Percentiles rank a stretch among this genome's conserved stretches.
phyloP scores from a whole-genome alignment of 2,329 filamentous ascomycete species.

The Ophiostoma triangulosporum region DNA sequence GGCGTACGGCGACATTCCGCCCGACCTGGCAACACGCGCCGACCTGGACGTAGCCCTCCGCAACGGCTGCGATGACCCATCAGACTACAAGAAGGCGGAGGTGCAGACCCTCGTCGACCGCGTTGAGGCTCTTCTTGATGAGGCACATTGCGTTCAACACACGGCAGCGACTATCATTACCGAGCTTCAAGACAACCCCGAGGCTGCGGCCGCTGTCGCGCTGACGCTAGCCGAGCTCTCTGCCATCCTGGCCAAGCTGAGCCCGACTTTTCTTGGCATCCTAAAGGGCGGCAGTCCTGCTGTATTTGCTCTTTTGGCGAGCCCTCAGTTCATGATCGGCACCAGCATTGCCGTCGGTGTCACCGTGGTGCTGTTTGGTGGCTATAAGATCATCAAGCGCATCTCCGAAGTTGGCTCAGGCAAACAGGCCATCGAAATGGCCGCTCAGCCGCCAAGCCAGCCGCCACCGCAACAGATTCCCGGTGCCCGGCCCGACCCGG shows the following conservation, averaged over 20 bases:
- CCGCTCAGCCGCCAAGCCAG: slow-evolving; percentile 9
- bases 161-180: slow-evolving; percentile 71
- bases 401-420: slow-evolving; percentile 38
- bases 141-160: slow-evolving; percentile 80
- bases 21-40: slow-evolving; percentile 43
- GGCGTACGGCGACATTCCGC: slow-evolving; percentile 73
- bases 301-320: slow-evolving; percentile 73
- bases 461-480: slow-evolving; percentile 4
- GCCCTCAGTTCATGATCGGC: slow-evolving; percentile 88
- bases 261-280: slow-evolving; percentile 60
- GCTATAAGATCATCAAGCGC: slow-evolving; percentile 93
- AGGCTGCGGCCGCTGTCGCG: slow-evolving; percentile 86
- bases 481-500: not conserved
- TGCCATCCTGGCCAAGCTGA: slow-evolving; percentile 68
- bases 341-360: slow-evolving; percentile 79
- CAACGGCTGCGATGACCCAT: slow-evolving; percentile 23
- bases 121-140: slow-evolving; percentile 66
- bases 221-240: slow-evolving; percentile 86
- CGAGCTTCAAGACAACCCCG: slow-evolving; percentile 56
- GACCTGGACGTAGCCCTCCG: slow-evolving; percentile 25
- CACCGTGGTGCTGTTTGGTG: slow-evolving; percentile 91
- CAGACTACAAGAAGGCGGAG: slow-evolving; percentile 41
- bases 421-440: slow-evolving; percentile 19
- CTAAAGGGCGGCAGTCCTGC: slow-evolving; percentile 74
- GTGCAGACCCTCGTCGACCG: slow-evolving; percentile 48